Conservation (phyloP, 2,329 filamentous ascomycete genomes). For the Fusarium buxicola region DNA sequence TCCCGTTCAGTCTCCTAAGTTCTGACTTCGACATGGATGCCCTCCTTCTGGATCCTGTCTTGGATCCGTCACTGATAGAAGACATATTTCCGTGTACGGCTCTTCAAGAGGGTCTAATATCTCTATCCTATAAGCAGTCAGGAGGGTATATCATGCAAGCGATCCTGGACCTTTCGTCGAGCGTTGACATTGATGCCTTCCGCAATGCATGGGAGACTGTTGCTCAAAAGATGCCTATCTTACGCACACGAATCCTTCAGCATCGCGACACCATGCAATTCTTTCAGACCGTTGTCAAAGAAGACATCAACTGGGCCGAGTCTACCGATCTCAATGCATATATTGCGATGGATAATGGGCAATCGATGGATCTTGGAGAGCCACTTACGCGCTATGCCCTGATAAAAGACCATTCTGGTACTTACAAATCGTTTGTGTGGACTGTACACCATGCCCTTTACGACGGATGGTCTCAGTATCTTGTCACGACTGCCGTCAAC, state of each 20-base stretch:
- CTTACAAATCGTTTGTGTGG: neutral
- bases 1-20: no score
- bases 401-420: neutral
- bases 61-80: no score
- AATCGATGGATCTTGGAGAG: neutral
- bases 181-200: neutral
- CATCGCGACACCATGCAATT: neutral
- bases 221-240: neutral
- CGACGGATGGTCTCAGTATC: neutral
- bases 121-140: neutral
- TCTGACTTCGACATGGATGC: no score
- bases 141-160: neutral
- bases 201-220: neutral
- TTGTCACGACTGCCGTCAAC: constrained; percentile 10
- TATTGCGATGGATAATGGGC: neutral
- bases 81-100: neutral
- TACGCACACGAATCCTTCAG: neutral
- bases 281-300: neutral
- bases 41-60: no score
- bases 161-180: neutral
- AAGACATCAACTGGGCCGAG: neutral
- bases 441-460: neutral
- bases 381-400: neutral
- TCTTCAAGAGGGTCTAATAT: neutral
- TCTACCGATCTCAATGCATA: neutral